These are phyloP conservation scores for Dryas drummondii DNA, from an alignment of 306 rosid genomes.

Conservation along the genomic window DNA sequence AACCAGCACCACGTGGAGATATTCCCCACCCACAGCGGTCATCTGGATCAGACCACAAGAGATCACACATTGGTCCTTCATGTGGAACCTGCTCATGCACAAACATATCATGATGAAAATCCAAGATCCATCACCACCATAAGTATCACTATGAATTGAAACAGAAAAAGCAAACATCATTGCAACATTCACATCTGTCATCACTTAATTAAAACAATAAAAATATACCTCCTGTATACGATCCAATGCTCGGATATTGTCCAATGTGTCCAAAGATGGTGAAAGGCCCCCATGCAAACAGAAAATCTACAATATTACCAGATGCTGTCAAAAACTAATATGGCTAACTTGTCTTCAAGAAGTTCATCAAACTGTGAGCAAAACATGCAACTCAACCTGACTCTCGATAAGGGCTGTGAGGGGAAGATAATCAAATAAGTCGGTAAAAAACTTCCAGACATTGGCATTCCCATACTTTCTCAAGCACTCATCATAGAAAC, in stretches of 20 bases:
- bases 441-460: conserved; percentile 94
- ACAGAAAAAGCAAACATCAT: background rate
- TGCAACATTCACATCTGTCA: background rate
- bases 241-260: conserved; percentile 88
- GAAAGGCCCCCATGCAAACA: conserved; percentile 99
- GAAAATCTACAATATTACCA: conserved; percentile 59
- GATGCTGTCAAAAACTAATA: conserved; percentile 23
- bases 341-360: background rate
- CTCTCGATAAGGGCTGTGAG: conserved; percentile 98
- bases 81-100: conserved; percentile 76
- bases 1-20: conserved; percentile 99
- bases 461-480: conserved; percentile 97
- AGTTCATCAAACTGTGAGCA: background rate
- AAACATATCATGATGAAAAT: background rate
- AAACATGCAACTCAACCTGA: conserved; percentile 62
- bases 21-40: conserved; percentile 99
- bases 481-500: conserved; percentile 97
- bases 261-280: conserved; percentile 93
- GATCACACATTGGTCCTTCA: conserved; percentile 99
- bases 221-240: conserved; percentile 87
- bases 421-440: conserved; percentile 92
- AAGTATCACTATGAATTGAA: background rate
- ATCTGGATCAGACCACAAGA: conserved; percentile 98
- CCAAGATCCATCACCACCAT: background rate
- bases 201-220: background rate